Percentiles rank a stretch among this genome's conserved stretches.
These are phyloP conservation scores for Heimioporus sp. DNA, from an alignment of 768 basidiomycete species.

Conservation along the genomic window DNA sequence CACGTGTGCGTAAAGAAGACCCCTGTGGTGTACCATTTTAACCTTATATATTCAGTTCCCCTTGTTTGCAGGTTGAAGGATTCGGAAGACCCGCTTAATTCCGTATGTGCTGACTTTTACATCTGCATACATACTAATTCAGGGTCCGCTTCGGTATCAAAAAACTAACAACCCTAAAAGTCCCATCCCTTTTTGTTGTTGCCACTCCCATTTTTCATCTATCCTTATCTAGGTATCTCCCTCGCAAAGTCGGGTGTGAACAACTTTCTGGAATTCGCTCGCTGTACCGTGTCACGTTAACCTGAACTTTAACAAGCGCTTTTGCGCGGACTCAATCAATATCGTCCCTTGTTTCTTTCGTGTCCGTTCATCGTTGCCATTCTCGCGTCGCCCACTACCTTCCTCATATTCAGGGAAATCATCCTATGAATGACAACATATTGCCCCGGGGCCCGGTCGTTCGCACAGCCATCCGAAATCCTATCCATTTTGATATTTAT, in stretches of 20 bases:
- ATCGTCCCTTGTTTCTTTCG: too few relatives aligned
- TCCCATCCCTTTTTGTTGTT: conserved; percentile 1
- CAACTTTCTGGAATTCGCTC: not conserved
- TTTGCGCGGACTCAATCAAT: too few relatives aligned
- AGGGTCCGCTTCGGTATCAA: conserved; percentile 1
- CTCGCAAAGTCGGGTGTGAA: conserved; percentile 13
- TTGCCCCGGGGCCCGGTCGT: not conserved
- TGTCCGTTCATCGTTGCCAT: too few relatives aligned
- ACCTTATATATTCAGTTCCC: not conserved
- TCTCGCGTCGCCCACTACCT: too few relatives aligned
- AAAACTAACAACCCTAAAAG: conserved; percentile 13
- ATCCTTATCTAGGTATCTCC: conserved; percentile 14
- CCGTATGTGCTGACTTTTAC: not conserved
- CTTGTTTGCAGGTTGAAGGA: not conserved
- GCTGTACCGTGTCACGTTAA: too few relatives aligned
- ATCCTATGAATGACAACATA: not conserved
- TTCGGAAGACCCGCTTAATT: conserved; percentile 9
- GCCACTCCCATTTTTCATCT: conserved; percentile 18
- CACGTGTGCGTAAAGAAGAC: not conserved
- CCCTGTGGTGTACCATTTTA: conserved; percentile 12
- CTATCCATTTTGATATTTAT: conserved; percentile 13
- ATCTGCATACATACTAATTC: not conserved
- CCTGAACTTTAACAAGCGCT: too few relatives aligned
- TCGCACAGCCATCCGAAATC: conserved; percentile 14
- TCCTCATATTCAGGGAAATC: too few relatives aligned